Base-by-base conservation (phyloP, 495 filamentous ascomycete genomes). In the Tuber umbilicatum region DNA sequence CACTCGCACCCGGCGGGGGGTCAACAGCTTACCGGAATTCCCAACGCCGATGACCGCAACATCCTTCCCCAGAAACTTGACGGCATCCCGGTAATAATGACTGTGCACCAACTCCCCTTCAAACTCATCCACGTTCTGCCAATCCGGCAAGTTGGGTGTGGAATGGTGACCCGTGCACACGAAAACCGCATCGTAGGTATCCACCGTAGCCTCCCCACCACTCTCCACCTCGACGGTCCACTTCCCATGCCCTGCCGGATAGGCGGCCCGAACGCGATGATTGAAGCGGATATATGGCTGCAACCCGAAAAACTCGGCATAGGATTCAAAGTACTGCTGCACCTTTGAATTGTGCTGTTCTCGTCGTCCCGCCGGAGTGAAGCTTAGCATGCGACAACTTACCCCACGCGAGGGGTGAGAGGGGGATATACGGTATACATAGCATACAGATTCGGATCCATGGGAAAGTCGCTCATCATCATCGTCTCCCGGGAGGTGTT, bases 381-480 rank as follows among this genome's bases (percentile, higher is more conserved):
- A 78, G 55, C 74, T 77, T 42, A 41, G 70, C 38, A 79, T 40
- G 7, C 23, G 1, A 38, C n/a, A 38, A 19, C 43, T 10, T 9
- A 55, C 79, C 75, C 5, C 73, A 31, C 37, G 69, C 4, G 17
- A 31, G 19, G 43, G 27, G 14, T 35, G 68, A 27, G 16, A 19
- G 38, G 55, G 27, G 6, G 45, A 47, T 67, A 17, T 78, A 79
- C 77, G 21, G 76, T 21, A 38, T 74, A 79, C 55, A 74, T 37
- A 41, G 77, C 50, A 68, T 84, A 84, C 60, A 77, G 71, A n/a
- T 73, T 73, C 21, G 78, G 81, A 64, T 84, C 80, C 64, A 83
- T 79, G 2, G 83, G 84, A 75, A 84, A 85, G 69, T 84, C 83
- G 43, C 76, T 81, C 81, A 83, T 82, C 67, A 75, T 77, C 71